Conservation (phyloP, 805 yeast genomes). For the Candida ficus region DNA sequence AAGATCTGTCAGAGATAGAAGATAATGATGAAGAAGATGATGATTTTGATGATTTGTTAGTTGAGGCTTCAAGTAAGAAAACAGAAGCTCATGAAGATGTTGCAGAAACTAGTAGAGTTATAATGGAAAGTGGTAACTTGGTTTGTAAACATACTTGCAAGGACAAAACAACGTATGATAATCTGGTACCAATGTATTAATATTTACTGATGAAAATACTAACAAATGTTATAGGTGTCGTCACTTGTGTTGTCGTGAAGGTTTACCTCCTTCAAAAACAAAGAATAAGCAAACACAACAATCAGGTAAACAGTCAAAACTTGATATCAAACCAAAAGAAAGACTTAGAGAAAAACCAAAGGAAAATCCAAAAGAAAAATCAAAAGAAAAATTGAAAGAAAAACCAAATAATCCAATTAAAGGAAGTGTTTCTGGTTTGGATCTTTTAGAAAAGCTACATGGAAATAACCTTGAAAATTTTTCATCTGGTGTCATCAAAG, state of each 20-base stretch:
- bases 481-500: background rate
- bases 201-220: background rate
- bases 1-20: slow-evolving; percentile 17
- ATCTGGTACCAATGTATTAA: no score
- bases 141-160: slow-evolving; percentile 40
- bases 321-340: background rate
- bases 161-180: slow-evolving; percentile 24
- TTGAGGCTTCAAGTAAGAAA: slow-evolving; percentile 15
- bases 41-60: slow-evolving; percentile 27
- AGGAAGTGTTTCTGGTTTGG: slow-evolving; percentile 3
- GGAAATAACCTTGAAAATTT: background rate
- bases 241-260: slow-evolving; percentile 45
- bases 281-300: background rate
- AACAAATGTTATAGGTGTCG: slow-evolving; percentile 30
- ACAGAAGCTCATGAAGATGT: background rate
- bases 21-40: slow-evolving; percentile 20
- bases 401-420: background rate
- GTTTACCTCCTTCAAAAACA: slow-evolving; percentile 25
- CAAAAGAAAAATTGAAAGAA: background rate
- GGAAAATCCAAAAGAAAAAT: no score
- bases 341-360: no score
- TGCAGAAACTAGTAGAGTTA: slow-evolving; percentile 2
- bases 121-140: slow-evolving; percentile 28
- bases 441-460: slow-evolving; percentile 10
- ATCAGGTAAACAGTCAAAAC: background rate